Evolutionary conservation across 495 filamentous ascomycete genomes (phyloP), one percentile per base, ranked within the genome.

Genomic region (Chaetomium fimeti): DNA sequence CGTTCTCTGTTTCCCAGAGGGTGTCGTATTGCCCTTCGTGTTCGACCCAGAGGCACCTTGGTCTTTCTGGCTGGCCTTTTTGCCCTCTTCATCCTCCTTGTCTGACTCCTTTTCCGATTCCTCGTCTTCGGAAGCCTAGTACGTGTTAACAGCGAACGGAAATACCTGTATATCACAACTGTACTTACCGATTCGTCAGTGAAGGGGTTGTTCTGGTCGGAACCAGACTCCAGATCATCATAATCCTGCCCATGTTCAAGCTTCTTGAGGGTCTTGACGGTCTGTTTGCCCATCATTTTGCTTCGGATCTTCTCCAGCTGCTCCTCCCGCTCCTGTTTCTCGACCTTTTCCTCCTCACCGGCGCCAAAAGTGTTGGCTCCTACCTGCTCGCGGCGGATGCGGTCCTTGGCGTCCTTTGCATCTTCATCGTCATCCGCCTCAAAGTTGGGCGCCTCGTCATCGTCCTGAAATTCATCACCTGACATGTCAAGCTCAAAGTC

Each of bases 201-300:
- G 49, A 75, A 97, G 13, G 92, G 92, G 74, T 97, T 89, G 22
- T 79, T 82, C 12, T 70, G 67, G 36, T 68, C 61, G 9, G 55
- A 58, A 15, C 71, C 85, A 16, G 85, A 86, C 54, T 89, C 88
- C 62, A 86, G 87, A 59, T 92, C 89, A 47, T 92, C 90, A 72
- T 96, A 97, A 61, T 90, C 87, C 64, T 80, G 87, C 64, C 94
- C 91, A 69, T 89, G 88, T 77, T 98, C 94, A 53, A 89, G 85
- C 76, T 88, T 93, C 69, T 85, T 85, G 2, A 98, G 78, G 9
- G 88, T 85, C 74, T 94, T 96, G 47, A 88, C 85, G 5, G 91
- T 85, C 62, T 82, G 80, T 75, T 93, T 94, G 12, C 91, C 89
- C 24, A 88, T 78, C 48, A 86, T 83, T 68, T 87, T 87, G 29